phyloP scores from a whole-genome alignment of 2,329 filamentous ascomycete genomes.

The Clonostachys byssicola region DNA sequence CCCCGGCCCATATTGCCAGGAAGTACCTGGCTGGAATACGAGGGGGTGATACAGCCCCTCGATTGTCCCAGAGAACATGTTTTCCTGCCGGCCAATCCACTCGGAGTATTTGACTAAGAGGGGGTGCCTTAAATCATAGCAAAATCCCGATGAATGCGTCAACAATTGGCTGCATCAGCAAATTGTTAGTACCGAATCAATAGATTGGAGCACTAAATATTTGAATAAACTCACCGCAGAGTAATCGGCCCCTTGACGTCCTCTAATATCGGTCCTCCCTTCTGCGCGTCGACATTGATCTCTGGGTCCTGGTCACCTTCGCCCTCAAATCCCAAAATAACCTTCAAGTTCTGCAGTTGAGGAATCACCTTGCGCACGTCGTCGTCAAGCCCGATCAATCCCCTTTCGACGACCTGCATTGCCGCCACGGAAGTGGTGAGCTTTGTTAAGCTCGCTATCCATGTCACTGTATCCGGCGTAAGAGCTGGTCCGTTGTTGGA shows the following conservation, averaged over 20 bases:
- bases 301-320: too few species aligned
- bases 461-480: too few species aligned
- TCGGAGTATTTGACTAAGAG: slow-evolving; percentile 32
- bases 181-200: too few species aligned
- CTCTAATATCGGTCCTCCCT: too few species aligned
- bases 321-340: too few species aligned
- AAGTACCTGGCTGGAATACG: slow-evolving; percentile 36
- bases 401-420: slow-evolving; percentile 33
- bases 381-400: slow-evolving; percentile 24
- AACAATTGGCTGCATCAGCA: slow-evolving; percentile 22
- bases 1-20: slow-evolving; percentile 42
- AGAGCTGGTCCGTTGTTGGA: too few species aligned
- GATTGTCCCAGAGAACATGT: slow-evolving; percentile 23
- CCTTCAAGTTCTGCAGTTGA: too few species aligned
- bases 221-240: too few species aligned
- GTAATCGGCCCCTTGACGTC: too few species aligned
- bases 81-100: slow-evolving; percentile 18
- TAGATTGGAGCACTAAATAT: too few species aligned
- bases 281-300: too few species aligned
- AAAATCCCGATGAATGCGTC: slow-evolving; percentile 42
- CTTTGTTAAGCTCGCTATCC: slow-evolving; percentile 33
- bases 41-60: slow-evolving; percentile 19
- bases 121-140: slow-evolving; percentile 34
- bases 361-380: slow-evolving; percentile 26
- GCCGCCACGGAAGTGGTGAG: slow-evolving; percentile 27